A percentile compares a stretch with the other conserved stretches of the same genome.
These are phyloP conservation scores for Yamadazyma ubonensis DNA, from an alignment of 805 yeast species.

Conservation along the genomic window DNA sequence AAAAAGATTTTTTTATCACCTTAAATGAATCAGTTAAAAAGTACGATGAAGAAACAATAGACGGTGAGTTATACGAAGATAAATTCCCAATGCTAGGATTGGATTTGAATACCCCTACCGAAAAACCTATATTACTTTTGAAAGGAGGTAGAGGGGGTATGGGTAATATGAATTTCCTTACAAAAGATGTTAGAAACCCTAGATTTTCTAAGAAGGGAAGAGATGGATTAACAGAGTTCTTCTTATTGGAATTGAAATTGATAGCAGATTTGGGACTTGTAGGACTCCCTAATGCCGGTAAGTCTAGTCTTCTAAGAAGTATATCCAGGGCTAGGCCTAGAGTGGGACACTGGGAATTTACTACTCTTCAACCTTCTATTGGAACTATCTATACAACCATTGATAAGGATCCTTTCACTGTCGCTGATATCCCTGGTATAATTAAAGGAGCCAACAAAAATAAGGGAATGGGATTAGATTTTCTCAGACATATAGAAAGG, in stretches of 20 bases:
- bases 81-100: conserved; percentile 78
- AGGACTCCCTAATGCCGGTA: conserved; percentile 96
- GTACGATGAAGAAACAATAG: conserved; percentile 58
- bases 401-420: conserved; percentile 73
- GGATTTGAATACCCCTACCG: conserved; percentile 62
- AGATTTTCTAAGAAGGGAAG: conserved; percentile 84
- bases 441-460: conserved; percentile 83
- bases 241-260: conserved; percentile 79
- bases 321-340: conserved; percentile 87
- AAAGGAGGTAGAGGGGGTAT: conserved; percentile 93
- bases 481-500: conserved; percentile 88
- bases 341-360: conserved; percentile 96
- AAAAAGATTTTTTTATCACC: conserved; percentile 62
- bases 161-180: conserved; percentile 94
- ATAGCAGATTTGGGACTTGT: conserved; percentile 93
- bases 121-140: conserved; percentile 65
- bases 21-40: conserved; percentile 62
- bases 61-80: conserved; percentile 62
- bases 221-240: conserved; percentile 58
- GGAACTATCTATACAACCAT: conserved; percentile 78
- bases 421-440: conserved; percentile 97
- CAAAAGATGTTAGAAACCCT: conserved; percentile 83
- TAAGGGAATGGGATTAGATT: conserved; percentile 91
- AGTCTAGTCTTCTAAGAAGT: conserved; percentile 82
- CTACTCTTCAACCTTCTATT: conserved; percentile 87